Evolutionary conservation across 2,329 filamentous ascomycete species (phyloP), one percentile per base, ranked within the genome.

Genomic region (Talaromyces funiculosus): DNA sequence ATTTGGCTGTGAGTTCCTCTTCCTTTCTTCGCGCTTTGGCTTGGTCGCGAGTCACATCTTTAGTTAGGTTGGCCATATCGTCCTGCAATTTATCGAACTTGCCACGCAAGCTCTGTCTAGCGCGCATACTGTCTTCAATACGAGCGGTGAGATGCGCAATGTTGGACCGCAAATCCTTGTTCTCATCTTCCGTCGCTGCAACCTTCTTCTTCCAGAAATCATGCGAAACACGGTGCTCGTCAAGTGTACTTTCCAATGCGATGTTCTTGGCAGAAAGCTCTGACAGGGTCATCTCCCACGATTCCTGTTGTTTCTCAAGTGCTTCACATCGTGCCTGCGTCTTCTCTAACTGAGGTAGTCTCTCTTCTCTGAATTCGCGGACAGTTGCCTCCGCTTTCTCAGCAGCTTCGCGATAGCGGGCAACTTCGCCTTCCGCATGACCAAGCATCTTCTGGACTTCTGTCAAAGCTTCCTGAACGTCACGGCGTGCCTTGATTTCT

Each of bases 31-130:
- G 85, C 77, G 89, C 92, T 37, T 84, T 82, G 31, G 88, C 86
- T 71, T 92, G 93, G 71, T 97, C 92, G 67, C 90, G 86, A 22
- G 89, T 86, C 63, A 97, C 86, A 63, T 96, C 88, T 51, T 86
- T 85, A 57, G 90, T 87, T 53, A 91, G 90, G 60, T 81, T 81
- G 33, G 86, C 84, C 88, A 97, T 93, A 67, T 97, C 91, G 64
- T 91, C 85, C 74, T 97, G 92, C 40, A 99, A 80, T 62, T 86
- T 86, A 67, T 93, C 85, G 69, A 97, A 89, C 75, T 94, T 96
- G 72, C 81, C 81, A 66, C 91, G 88, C 84, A 95, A 92, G 63
- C 83, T 86, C 71, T 96, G 90, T 61, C 92, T 88, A 62, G 95
- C 84, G 64, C 88, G 86, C 69, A 92, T 86, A 69, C 91, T 93